These are phyloP conservation scores for Ceratobasidium sp. DNA, from an alignment of 1,284 basidiomycete species.

Conservation along the genomic window DNA sequence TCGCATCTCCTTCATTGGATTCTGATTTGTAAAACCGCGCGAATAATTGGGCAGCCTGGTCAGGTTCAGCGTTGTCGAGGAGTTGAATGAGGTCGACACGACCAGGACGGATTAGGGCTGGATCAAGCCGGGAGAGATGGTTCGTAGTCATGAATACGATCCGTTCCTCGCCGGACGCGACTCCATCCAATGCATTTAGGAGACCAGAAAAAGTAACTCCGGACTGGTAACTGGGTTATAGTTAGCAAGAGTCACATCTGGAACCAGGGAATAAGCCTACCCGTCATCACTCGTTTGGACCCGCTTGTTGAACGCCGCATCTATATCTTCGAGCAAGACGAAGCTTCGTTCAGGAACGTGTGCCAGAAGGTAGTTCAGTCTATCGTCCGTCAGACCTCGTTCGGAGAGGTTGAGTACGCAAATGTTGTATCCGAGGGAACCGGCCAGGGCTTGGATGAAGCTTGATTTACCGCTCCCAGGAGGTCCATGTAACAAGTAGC, in stretches of 20 bases:
- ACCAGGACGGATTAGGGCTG: constrained; percentile 76
- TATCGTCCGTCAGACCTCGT: constrained; percentile 96
- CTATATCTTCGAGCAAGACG: constrained; percentile 96
- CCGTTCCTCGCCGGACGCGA: constrained; percentile 96
- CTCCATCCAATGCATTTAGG: constrained; percentile 96
- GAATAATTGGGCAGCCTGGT: constrained; percentile 87
- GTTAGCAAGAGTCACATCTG: neutral
- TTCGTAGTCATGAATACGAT: constrained; percentile 99
- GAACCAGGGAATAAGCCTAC: constrained; percentile 58
- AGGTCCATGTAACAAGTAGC: constrained; percentile 95
- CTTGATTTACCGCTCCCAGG: constrained; percentile 99
- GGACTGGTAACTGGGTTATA: constrained; percentile 80
- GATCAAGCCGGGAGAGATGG: constrained; percentile 72
- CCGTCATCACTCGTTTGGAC: constrained; percentile 92
- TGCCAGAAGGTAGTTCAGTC: constrained; percentile 92
- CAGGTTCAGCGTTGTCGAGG: constrained; percentile 89
- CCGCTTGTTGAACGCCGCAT: constrained; percentile 96
- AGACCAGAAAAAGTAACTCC: constrained; percentile 98
- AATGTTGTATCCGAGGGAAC: constrained; percentile 93
- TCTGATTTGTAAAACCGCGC: constrained; percentile 81
- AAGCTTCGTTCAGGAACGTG: constrained; percentile 95
- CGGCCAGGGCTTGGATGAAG: constrained; percentile 97
- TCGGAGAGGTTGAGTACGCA: constrained; percentile 97
- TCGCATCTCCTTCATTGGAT: constrained; percentile 50
- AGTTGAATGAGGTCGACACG: constrained; percentile 90